Percentiles rank a stretch among this genome's conserved stretches.
These are phyloP conservation scores for Metarhizium sp. DNA, from an alignment of 2,329 filamentous ascomycete genomes.

Conservation along the genomic window DNA sequence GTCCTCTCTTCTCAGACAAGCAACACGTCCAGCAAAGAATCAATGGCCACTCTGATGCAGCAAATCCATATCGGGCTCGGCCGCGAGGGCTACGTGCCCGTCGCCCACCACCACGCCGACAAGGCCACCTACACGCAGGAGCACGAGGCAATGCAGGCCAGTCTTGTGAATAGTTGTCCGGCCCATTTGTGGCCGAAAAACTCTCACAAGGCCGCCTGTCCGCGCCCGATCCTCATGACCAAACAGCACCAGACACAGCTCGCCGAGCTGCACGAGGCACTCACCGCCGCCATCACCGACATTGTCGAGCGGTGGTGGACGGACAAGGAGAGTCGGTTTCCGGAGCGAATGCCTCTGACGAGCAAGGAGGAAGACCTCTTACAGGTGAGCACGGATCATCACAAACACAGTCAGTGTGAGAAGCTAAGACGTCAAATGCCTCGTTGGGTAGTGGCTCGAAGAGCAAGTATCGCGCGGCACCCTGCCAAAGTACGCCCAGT, in stretches of 20 bases:
- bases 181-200: conserved; percentile 19
- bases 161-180: conserved; percentile 14
- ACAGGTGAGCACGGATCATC: neutral
- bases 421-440: neutral
- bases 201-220: conserved; percentile 17
- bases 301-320: conserved; percentile 31
- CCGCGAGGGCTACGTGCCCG: conserved; percentile 3
- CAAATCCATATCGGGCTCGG: conserved; percentile 13
- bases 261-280: conserved; percentile 18
- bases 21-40: too few relatives aligned
- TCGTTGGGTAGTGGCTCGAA: conserved; percentile 15
- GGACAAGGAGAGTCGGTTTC: conserved; percentile 19
- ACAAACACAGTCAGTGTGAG: neutral
- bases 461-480: conserved; percentile 15
- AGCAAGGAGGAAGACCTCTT: conserved; percentile 19
- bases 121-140: conserved; percentile 8
- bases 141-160: conserved; percentile 10
- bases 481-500: conserved; percentile 12
- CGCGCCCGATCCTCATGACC: conserved; percentile 24
- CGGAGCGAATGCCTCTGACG: conserved; percentile 24
- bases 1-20: too few relatives aligned
- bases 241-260: conserved; percentile 20
- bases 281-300: conserved; percentile 22
- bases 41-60: conserved; percentile 2
- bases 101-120: conserved; percentile 1